phyloP scores from a whole-genome alignment of 139 green algal species.

The Chlamydomonas schloesseri region DNA sequence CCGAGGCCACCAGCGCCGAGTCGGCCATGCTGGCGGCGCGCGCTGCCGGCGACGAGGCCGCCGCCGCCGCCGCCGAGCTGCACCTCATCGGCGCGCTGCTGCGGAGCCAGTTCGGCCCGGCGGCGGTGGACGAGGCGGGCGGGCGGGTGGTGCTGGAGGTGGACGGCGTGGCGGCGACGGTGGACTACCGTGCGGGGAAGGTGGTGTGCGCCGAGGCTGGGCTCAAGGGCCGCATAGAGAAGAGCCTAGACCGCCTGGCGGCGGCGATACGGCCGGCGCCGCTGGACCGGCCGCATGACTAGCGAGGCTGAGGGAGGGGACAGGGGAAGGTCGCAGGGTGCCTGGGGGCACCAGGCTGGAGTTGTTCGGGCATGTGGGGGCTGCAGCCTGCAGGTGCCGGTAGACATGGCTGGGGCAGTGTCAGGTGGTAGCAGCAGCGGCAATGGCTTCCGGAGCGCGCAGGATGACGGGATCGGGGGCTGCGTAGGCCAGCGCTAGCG shows the following conservation, averaged over 20 bases:
- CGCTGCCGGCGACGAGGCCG: conserved; percentile 56
- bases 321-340: background rate
- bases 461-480: no score
- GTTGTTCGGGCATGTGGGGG: no score
- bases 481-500: no score
- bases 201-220: conserved; percentile 74
- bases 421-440: no score
- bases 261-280: conserved; percentile 61
- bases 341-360: no score
- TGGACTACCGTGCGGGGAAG: conserved; percentile 63
- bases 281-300: conserved; percentile 15
- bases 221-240: conserved; percentile 71
- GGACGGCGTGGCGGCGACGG: conserved; percentile 58
- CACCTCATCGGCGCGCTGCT: conserved; percentile 76
- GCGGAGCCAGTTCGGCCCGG: conserved; percentile 81
- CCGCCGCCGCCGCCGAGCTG: conserved; percentile 66
- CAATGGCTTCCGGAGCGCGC: no score
- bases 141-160: conserved; percentile 45
- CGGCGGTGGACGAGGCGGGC: conserved; percentile 59
- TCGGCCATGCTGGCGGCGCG: conserved; percentile 44
- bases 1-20: conserved; percentile 61
- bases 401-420: no score
- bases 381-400: no score
- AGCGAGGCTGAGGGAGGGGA: background rate
- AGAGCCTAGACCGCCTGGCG: conserved; percentile 68